A percentile compares a stretch with the other conserved stretches of the same genome.
These are phyloP conservation scores for Fusarium compactum DNA, from an alignment of 2,329 filamentous ascomycete genomes.

Conservation along the genomic window DNA sequence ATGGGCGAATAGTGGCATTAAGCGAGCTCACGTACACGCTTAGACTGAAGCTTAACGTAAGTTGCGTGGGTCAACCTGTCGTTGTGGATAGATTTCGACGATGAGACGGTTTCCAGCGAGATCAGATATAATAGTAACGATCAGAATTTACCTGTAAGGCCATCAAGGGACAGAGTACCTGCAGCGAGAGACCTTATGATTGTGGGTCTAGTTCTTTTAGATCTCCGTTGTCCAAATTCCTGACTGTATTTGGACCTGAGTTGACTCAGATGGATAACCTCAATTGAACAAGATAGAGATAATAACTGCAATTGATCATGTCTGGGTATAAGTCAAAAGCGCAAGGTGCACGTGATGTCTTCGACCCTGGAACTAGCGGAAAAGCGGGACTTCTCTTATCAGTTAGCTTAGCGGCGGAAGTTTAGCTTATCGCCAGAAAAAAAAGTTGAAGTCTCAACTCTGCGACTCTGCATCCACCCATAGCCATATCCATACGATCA, in stretches of 20 bases:
- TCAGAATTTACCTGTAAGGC: not conserved
- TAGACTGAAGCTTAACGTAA: not conserved
- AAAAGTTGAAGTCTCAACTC: conserved; percentile 42
- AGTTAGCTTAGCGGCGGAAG: conserved; percentile 20
- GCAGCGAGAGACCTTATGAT: not conserved
- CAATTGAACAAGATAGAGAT: not conserved
- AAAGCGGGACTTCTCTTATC: conserved; percentile 31
- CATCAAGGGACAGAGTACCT: not conserved
- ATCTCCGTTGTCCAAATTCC: not conserved
- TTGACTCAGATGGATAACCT: not conserved
- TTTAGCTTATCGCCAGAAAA: conserved; percentile 44
- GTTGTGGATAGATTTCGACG: not conserved
- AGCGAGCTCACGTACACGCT: not conserved
- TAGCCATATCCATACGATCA: conserved; percentile 11
- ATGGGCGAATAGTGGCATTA: conserved; percentile 9
- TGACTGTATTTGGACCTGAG: not conserved
- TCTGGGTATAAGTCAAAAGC: not conserved
- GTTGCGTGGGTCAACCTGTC: not conserved
- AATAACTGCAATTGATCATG: not conserved
- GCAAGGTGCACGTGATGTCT: conserved; percentile 20
- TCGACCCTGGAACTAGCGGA: not conserved
- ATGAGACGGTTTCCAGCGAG: not conserved
- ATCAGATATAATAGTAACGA: not conserved
- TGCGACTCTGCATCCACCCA: conserved; percentile 40
- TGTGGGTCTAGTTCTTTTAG: not conserved